phyloP scores from a whole-genome alignment of 2,329 filamentous ascomycete species.

The Colletotrichum eremochloae region DNA sequence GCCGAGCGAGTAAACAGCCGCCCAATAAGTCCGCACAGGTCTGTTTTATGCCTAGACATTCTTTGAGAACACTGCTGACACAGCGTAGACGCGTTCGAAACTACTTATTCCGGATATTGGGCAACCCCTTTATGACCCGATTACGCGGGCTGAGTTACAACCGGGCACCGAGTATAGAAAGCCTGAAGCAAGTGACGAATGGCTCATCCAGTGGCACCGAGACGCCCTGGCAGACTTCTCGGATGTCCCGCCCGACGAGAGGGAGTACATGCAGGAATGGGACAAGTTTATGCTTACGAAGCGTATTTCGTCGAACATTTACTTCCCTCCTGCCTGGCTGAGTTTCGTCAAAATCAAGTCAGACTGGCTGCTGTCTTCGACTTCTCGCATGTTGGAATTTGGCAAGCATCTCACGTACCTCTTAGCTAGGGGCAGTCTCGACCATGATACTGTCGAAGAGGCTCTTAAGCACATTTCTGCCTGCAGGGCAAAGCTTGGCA shows the following conservation, averaged over 20 bases:
- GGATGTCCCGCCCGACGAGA: slow-evolving; percentile 66
- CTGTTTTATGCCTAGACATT: neutral
- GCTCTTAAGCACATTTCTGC: slow-evolving; percentile 60
- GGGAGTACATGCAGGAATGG: slow-evolving; percentile 71
- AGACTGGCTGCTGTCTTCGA: slow-evolving; percentile 63
- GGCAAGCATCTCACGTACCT: slow-evolving; percentile 67
- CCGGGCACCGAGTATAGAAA: slow-evolving; percentile 60
- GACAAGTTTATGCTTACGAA: slow-evolving; percentile 67
- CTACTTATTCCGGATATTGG: slow-evolving; percentile 63
- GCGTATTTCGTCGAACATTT: slow-evolving; percentile 64
- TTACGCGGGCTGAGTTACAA: slow-evolving; percentile 66
- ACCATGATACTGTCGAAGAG: slow-evolving; percentile 58
- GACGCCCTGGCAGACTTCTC: slow-evolving; percentile 70
- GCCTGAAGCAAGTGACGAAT: slow-evolving; percentile 62
- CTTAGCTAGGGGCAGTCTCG: slow-evolving; percentile 62
- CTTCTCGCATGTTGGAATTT: slow-evolving; percentile 65
- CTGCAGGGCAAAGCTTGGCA: slow-evolving; percentile 52
- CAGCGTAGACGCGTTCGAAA: slow-evolving; percentile 25
- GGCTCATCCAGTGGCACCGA: slow-evolving; percentile 71
- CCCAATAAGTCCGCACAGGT: slow-evolving; percentile 23
- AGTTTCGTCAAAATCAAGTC: slow-evolving; percentile 65
- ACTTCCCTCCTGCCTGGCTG: slow-evolving; percentile 65
- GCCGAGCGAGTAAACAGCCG: slow-evolving; percentile 20
- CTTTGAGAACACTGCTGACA: slow-evolving; percentile 8
- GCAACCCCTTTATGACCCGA: slow-evolving; percentile 68